Conservation (phyloP, 305 asterid species). For the Solanum hybrid region DNA sequence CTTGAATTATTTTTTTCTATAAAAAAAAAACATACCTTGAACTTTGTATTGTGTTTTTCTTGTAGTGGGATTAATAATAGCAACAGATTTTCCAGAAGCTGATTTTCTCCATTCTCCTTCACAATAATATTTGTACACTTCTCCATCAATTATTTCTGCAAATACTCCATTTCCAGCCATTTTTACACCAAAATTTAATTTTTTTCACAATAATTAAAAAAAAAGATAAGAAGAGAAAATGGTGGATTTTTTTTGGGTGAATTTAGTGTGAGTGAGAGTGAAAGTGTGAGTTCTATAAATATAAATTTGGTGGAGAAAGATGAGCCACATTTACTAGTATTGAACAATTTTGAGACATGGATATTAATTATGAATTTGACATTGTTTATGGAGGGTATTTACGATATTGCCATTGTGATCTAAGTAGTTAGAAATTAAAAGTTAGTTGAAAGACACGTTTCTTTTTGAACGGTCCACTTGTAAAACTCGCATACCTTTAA, state of each 20-base stretch:
- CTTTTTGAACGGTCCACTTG: not conserved
- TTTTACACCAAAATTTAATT: not conserved
- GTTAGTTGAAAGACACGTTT: slow-evolving; percentile 16
- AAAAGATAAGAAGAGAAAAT: not conserved
- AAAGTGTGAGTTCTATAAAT: not conserved
- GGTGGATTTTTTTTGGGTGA: not conserved
- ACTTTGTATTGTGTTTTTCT: slow-evolving; percentile 83
- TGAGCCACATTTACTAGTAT: slow-evolving; percentile 34
- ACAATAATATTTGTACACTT: slow-evolving; percentile 64
- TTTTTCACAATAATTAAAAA: not conserved
- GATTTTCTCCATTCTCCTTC: slow-evolving; percentile 89
- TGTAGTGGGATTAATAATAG: slow-evolving; percentile 77
- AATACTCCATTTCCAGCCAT: slow-evolving; percentile 84
- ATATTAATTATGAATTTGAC: not conserved
- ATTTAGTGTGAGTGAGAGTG: not conserved
- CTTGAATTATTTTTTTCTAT: not conserved
- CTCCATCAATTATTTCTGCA: slow-evolving; percentile 70
- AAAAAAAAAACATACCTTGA: slow-evolving; percentile 47
- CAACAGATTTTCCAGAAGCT: slow-evolving; percentile 64
- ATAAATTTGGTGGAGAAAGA: slow-evolving; percentile 31
- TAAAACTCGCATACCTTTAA: not conserved
- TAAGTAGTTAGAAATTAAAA: slow-evolving; percentile 13
- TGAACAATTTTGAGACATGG: not conserved
- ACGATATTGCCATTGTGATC: not conserved
- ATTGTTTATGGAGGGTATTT: not conserved